phyloP scores from a whole-genome alignment of 306 rosid genomes.

The Lathyrus oleraceus region DNA sequence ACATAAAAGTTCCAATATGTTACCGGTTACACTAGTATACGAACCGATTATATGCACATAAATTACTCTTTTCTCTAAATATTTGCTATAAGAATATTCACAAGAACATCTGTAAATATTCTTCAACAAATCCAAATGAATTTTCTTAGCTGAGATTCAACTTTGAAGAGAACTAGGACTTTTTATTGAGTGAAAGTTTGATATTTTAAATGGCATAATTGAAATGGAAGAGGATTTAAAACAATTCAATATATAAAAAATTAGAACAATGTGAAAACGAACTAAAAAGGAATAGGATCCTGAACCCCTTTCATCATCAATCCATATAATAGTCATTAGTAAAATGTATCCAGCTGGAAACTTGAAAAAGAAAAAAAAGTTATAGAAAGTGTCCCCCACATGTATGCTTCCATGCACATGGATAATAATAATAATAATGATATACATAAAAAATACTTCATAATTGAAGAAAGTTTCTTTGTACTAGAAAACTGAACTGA shows the following conservation, averaged over 20 bases:
- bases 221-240: neutral
- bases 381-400: conserved; percentile 27
- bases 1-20: too few relatives aligned
- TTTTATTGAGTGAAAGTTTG: neutral
- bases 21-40: too few relatives aligned
- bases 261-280: neutral
- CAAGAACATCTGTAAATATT: too few relatives aligned
- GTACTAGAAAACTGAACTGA: conserved; percentile 20
- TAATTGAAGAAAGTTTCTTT: conserved; percentile 16
- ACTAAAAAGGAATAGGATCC: neutral
- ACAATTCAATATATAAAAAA: neutral
- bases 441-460: conserved; percentile 30
- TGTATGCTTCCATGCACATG: conserved; percentile 31
- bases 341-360: conserved; percentile 31
- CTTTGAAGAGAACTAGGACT: neutral
- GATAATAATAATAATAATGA: neutral
- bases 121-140: too few relatives aligned
- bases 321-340: neutral
- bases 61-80: too few relatives aligned
- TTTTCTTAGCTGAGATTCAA: neutral
- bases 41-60: too few relatives aligned
- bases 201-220: neutral
- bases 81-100: too few relatives aligned
- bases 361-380: conserved; percentile 27
- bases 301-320: neutral